Evolutionary conservation across 371 early-diverging fungal genomes (phyloP).

Genomic region (Mortierella sp.): DNA sequence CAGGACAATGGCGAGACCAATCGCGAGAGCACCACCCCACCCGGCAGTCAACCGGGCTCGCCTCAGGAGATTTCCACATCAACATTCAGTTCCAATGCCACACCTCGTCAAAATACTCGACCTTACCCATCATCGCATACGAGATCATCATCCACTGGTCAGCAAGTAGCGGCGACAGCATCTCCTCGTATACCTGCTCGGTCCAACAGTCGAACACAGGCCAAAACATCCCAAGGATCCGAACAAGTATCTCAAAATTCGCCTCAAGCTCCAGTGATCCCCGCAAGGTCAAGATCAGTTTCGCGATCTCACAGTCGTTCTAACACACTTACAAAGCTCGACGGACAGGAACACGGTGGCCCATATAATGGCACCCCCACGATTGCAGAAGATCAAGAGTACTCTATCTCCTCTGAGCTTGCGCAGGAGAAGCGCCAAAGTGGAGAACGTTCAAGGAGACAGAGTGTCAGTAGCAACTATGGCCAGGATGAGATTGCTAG

Average conservation of each 20-base stretch:
- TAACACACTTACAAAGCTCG: conserved; percentile 21
- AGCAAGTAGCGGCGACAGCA: neutral
- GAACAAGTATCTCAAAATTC: conserved; percentile 12
- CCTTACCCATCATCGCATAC: conserved; percentile 29
- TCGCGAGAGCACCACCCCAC: neutral
- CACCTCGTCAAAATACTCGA: conserved; percentile 28
- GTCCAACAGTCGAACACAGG: conserved; percentile 38
- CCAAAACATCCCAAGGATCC: conserved; percentile 1
- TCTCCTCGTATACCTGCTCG: conserved; percentile 40
- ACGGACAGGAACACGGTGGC: conserved; percentile 11
- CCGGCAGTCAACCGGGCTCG: conserved; percentile 4
- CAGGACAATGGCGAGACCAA: conserved; percentile 15
- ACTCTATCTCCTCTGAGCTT: neutral
- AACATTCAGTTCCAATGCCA: conserved; percentile 14
- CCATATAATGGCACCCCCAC: conserved; percentile 18
- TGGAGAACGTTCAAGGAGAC: conserved; percentile 9
- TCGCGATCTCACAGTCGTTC: conserved; percentile 38
- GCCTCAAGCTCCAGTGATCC: conserved; percentile 21
- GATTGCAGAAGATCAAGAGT: conserved; percentile 41
- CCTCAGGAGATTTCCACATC: conserved; percentile 26
- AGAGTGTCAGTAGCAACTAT: conserved; percentile 17
- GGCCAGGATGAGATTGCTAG: neutral
- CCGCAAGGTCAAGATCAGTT: conserved; percentile 32
- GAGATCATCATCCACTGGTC: conserved; percentile 11
- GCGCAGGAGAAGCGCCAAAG: neutral